phyloP scores from a whole-genome alignment of 2,329 filamentous ascomycete species.

The Ambrosiella xylebori region DNA sequence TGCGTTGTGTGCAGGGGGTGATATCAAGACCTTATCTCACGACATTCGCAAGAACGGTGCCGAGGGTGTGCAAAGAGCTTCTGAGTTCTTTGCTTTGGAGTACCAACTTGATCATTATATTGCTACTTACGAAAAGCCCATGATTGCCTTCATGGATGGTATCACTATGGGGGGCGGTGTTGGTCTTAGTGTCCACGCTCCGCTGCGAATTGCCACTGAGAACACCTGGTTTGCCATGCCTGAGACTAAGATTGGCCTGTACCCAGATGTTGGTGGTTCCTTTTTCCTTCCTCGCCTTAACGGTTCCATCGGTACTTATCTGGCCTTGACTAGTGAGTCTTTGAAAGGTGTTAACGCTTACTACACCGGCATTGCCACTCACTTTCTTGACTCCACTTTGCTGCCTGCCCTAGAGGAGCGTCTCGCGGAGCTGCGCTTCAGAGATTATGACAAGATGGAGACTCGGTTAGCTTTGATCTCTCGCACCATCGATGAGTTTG shows the following conservation, averaged over 20 bases:
- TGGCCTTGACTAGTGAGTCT: constrained; percentile 76
- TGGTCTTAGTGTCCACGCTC: constrained; percentile 83
- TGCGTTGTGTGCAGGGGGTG: constrained; percentile 86
- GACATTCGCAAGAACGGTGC: constrained; percentile 60
- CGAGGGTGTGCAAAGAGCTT: constrained; percentile 33
- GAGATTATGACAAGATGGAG: constrained; percentile 49
- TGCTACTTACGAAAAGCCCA: constrained; percentile 82
- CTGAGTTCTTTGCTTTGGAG: constrained; percentile 83
- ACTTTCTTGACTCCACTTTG: constrained; percentile 85
- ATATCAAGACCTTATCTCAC: constrained; percentile 62
- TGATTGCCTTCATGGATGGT: constrained; percentile 90
- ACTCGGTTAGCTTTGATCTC: constrained; percentile 59
- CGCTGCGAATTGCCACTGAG: constrained; percentile 91
- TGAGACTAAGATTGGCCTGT: constrained; percentile 95
- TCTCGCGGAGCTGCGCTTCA: constrained; percentile 76
- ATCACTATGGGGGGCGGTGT: constrained; percentile 98
- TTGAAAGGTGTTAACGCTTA: constrained; percentile 72
- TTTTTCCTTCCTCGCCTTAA: constrained; percentile 90
- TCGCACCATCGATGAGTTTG: constrained; percentile 80
- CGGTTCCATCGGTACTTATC: constrained; percentile 74
- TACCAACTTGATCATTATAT: constrained; percentile 94
- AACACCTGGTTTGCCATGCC: constrained; percentile 95
- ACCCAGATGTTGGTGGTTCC: constrained; percentile 90
- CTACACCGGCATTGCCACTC: constrained; percentile 82
- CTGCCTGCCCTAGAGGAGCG: constrained; percentile 67